Percentiles rank a stretch among this genome's conserved stretches.
phyloP scores from a whole-genome alignment of 306 rosid species.

The Castanea crenata region DNA sequence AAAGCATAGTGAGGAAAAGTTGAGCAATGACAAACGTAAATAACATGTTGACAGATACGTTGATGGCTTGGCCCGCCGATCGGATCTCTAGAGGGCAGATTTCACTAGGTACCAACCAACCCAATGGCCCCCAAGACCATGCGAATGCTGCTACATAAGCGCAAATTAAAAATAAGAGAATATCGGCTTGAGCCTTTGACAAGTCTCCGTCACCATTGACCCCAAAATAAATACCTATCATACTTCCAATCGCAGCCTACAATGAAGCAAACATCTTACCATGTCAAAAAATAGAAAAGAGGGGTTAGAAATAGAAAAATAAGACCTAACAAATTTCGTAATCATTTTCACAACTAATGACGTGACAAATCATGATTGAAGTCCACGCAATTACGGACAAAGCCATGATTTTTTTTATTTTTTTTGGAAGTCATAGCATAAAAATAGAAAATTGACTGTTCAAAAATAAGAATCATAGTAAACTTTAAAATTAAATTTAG shows the following conservation, averaged over 20 bases:
- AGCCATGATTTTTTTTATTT: too few species aligned
- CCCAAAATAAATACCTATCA: conserved; percentile 40
- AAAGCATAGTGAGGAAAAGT: conserved; percentile 47
- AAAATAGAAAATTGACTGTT: too few species aligned
- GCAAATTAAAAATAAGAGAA: conserved; percentile 46
- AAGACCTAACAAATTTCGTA: too few species aligned
- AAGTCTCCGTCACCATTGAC: conserved; percentile 43
- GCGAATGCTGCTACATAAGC: conserved; percentile 62
- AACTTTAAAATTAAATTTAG: too few species aligned
- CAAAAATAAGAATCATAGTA: too few species aligned
- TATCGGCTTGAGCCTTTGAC: conserved; percentile 5
- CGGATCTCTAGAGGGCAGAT: conserved; percentile 54
- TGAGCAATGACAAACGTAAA: conserved; percentile 48
- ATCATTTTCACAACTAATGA: too few species aligned
- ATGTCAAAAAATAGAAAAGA: too few species aligned
- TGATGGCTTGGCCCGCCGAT: conserved; percentile 56
- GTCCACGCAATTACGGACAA: too few species aligned
- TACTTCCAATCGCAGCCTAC: conserved; percentile 24
- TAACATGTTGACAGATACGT: conserved; percentile 56
- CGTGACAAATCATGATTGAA: too few species aligned
- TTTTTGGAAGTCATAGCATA: too few species aligned
- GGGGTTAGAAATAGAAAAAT: too few species aligned
- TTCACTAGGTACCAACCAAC: conserved; percentile 67
- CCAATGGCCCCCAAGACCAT: conserved; percentile 78
- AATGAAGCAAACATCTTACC: background rate